These are phyloP conservation scores for Venustampulla echinocandica DNA, from an alignment of 495 filamentous ascomycete genomes.

Conservation along the genomic window DNA sequence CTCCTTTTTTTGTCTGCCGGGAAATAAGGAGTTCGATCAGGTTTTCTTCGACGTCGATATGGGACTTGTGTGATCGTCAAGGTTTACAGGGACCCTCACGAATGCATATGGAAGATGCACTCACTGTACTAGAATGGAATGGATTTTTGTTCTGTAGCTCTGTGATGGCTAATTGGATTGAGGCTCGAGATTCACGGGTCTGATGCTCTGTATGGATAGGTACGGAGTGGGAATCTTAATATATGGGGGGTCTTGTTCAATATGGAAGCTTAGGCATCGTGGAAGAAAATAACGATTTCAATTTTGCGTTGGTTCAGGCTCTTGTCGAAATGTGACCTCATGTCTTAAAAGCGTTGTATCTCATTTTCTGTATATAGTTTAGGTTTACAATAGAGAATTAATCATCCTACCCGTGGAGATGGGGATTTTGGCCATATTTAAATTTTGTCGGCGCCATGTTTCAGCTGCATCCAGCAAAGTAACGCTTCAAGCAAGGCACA, in stretches of 20 bases:
- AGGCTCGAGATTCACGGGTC: conserved; percentile 6
- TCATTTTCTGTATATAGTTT: background rate
- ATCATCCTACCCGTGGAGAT: too few relatives aligned
- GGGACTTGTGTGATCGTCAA: background rate
- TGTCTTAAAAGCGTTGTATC: background rate
- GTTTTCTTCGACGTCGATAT: conserved; percentile 5
- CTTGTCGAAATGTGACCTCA: background rate
- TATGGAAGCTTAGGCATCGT: conserved; percentile 4
- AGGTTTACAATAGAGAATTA: too few relatives aligned
- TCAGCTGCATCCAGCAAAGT: too few relatives aligned
- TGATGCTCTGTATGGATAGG: conserved; percentile 18
- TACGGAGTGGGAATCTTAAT: conserved; percentile 17
- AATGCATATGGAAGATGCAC: conserved; percentile 1
- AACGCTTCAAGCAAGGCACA: too few relatives aligned
- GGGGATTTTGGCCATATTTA: too few relatives aligned
- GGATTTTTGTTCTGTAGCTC: conserved; percentile 5
- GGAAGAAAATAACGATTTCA: background rate
- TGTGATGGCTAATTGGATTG: conserved; percentile 1
- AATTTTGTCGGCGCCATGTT: too few relatives aligned
- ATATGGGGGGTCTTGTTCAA: conserved; percentile 9
- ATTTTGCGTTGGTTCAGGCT: background rate
- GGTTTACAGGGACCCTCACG: conserved; percentile 1
- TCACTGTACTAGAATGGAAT: conserved; percentile 22
- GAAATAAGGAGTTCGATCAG: conserved; percentile 15
- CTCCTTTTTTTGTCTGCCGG: background rate